These are phyloP conservation scores for Haplosporangium sp. DNA, from an alignment of 371 early-diverging fungal species.

Conservation along the genomic window DNA sequence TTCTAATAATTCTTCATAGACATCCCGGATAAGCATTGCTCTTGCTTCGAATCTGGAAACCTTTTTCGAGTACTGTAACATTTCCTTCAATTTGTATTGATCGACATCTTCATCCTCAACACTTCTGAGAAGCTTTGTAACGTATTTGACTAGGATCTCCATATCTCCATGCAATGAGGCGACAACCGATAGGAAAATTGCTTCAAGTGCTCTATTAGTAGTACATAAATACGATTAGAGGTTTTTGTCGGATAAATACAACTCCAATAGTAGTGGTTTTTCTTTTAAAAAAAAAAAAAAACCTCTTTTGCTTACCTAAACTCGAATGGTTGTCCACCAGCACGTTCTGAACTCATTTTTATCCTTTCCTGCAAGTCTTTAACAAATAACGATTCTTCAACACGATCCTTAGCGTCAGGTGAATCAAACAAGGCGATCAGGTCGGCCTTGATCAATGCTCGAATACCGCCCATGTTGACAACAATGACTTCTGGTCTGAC, in stretches of 20 bases:
- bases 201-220: slow-evolving; percentile 77
- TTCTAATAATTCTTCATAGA: slow-evolving; percentile 83
- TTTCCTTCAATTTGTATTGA: slow-evolving; percentile 77
- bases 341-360: slow-evolving; percentile 58
- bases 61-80: slow-evolving; percentile 81
- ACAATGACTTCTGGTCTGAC: slow-evolving; percentile 88
- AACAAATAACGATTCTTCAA: slow-evolving; percentile 80
- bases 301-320: slow-evolving; percentile 75
- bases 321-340: slow-evolving; percentile 74
- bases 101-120: slow-evolving; percentile 80
- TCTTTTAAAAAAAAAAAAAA: no score
- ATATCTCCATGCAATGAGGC: slow-evolving; percentile 79
- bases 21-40: slow-evolving; percentile 79
- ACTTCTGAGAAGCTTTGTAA: slow-evolving; percentile 72
- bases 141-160: slow-evolving; percentile 72
- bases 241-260: not conserved
- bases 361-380: slow-evolving; percentile 85
- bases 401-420: slow-evolving; percentile 72
- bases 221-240: not conserved
- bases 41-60: slow-evolving; percentile 82
- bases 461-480: slow-evolving; percentile 82
- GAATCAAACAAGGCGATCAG: slow-evolving; percentile 83
- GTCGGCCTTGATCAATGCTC: slow-evolving; percentile 87
- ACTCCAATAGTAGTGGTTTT: no score
- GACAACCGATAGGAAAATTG: slow-evolving; percentile 81